Base-by-base conservation (phyloP, 2,329 filamentous ascomycete species). In the Nemania sp. region DNA sequence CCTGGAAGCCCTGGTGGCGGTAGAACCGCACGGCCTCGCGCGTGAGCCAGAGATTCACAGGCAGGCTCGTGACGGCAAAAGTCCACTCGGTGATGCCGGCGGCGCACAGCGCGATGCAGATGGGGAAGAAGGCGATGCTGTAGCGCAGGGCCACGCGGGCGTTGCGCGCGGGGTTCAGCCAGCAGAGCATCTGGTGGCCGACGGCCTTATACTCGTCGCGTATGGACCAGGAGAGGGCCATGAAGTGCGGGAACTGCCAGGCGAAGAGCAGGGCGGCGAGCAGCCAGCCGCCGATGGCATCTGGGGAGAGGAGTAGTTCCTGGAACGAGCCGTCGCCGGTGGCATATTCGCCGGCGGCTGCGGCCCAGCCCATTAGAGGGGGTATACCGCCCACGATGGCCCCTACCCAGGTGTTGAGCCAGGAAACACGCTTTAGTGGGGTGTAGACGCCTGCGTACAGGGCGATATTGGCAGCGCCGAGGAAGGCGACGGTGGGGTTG, bases 181-280 rank as follows among this genome's bases (percentile, higher is more conserved):
- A 97, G 42, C 82, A 84, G 3, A 97, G 79, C 94, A 88, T 88
- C 59, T 80, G 78, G 66, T 87, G 80, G 7, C 84, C 85, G 0
- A 82, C 85, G 9, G 76, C 78, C 61, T 86, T 87, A 77, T 99
- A 99, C 70, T 99, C 94, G 7, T 95, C 86, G 17, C 91, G 81
- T 56, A 97, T 96, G 3, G 83, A 79, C 83, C 93, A 95, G 41
- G 89, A 92, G 19, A 99, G 79, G 1, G 92, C 88, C 80, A 97
- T 97, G 77, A 99, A 99, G 74, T 99, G 94, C 3, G 94, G 91
- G 68, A 99, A 97, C 69, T 99, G 93, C 94, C 94, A 99, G 11
- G 91, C 88, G 62, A 96, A 96, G 5, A 99, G 77, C 6, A 97
- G 75, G 0, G 81, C 84, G 1, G 90, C 93, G 12, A 97, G 77